A percentile compares a stretch with the other conserved stretches of the same genome.
Conservation (phyloP, 2,329 filamentous ascomycete genomes). For the Mollisia scopiformis region DNA sequence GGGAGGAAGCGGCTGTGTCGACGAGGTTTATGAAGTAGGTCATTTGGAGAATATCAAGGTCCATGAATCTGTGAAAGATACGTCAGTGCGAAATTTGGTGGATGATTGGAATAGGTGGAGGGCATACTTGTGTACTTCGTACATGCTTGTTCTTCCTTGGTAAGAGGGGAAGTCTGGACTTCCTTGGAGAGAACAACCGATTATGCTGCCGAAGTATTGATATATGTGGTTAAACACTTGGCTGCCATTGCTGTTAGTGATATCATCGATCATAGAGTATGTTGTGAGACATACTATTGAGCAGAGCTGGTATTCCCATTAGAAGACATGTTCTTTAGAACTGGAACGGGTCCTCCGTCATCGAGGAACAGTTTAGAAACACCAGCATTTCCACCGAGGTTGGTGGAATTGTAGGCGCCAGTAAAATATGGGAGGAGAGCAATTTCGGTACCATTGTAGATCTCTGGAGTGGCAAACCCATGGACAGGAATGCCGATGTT, state of each 20-base stretch:
- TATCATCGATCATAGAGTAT: not conserved
- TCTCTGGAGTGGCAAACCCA: slow-evolving; percentile 54
- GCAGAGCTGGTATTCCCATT: slow-evolving; percentile 48
- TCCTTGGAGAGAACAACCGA: slow-evolving; percentile 55
- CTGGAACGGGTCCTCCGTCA: slow-evolving; percentile 54
- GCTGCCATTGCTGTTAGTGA: slow-evolving; percentile 37
- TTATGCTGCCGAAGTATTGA: slow-evolving; percentile 59
- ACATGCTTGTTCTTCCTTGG: slow-evolving; percentile 48
- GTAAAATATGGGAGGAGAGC: slow-evolving; percentile 62
- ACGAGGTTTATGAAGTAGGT: slow-evolving; percentile 62
- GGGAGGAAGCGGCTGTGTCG: slow-evolving; percentile 53
- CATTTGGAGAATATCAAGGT: slow-evolving; percentile 49
- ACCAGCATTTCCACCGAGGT: slow-evolving; percentile 47
- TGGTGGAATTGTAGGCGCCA: slow-evolving; percentile 52
- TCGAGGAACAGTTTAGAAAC: slow-evolving; percentile 60
- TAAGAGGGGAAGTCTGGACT: slow-evolving; percentile 54
- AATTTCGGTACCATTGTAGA: slow-evolving; percentile 51
- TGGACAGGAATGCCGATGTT: slow-evolving; percentile 54
- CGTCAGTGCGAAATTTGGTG: not conserved
- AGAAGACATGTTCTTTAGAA: slow-evolving; percentile 56
- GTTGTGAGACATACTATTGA: slow-evolving; percentile 52
- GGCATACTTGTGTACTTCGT: slow-evolving; percentile 51
- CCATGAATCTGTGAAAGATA: slow-evolving; percentile 58
- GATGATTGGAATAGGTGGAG: not conserved
- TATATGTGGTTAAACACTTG: slow-evolving; percentile 62